Evolutionary conservation across 768 basidiomycete genomes (phyloP).

Genomic region (Hypholoma fasciculare): DNA sequence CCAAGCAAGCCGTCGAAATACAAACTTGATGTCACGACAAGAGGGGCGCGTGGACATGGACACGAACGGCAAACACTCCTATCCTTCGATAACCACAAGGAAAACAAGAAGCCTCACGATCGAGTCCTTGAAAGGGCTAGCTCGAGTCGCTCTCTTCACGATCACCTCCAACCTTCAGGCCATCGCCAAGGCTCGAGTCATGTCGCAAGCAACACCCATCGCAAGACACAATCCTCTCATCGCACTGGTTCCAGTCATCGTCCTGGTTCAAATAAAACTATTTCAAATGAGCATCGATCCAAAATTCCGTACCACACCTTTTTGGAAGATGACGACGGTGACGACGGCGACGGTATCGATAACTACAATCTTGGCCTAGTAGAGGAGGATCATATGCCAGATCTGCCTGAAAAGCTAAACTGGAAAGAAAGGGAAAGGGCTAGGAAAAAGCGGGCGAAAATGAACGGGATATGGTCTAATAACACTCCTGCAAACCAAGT

Average conservation of each 20-base stretch:
- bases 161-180: neutral
- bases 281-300: neutral
- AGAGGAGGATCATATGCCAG: neutral
- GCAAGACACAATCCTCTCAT: neutral
- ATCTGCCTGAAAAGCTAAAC: conserved; percentile 6
- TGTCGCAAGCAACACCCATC: neutral
- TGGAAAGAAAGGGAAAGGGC: conserved; percentile 29
- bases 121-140: neutral
- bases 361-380: conserved; percentile 38
- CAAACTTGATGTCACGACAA: conserved; percentile 38
- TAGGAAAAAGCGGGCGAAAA: conserved; percentile 24
- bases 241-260: neutral
- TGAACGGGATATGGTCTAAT: conserved; percentile 37
- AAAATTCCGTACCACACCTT: neutral
- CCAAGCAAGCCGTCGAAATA: conserved; percentile 4
- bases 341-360: conserved; percentile 51
- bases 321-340: neutral
- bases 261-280: neutral
- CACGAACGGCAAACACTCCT: conserved; percentile 39
- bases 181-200: neutral
- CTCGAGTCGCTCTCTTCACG: neutral
- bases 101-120: conserved; percentile 5
- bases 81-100: conserved; percentile 25
- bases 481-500: conserved; percentile 30
- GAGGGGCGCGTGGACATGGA: conserved; percentile 33